These are phyloP conservation scores for Circinella minor DNA, from an alignment of 371 early-diverging fungal genomes.

Conservation along the genomic window DNA sequence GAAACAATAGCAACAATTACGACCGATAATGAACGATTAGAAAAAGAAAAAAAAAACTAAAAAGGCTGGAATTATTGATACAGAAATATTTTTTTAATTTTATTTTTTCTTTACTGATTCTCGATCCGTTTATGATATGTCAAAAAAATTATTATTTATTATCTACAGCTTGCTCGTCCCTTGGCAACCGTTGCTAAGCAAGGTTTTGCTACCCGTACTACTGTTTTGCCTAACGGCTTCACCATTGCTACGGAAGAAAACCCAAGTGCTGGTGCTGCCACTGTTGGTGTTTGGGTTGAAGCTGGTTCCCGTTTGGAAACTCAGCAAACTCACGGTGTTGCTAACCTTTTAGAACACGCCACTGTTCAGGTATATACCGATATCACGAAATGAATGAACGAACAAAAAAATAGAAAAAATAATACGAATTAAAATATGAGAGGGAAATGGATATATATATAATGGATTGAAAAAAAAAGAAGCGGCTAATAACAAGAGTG, in stretches of 20 bases:
- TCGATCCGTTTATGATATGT: not conserved
- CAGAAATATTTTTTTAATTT: not conserved
- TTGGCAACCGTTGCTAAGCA: slow-evolving; percentile 28
- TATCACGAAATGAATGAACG: not conserved
- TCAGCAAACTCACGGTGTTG: slow-evolving; percentile 86
- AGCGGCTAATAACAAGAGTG: not conserved
- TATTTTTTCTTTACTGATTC: not conserved
- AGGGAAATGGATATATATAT: not conserved
- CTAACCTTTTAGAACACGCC: slow-evolving; percentile 95
- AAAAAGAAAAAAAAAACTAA: too few species aligned
- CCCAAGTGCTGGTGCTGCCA: slow-evolving; percentile 86
- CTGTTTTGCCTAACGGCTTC: slow-evolving; percentile 86
- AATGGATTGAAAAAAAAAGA: not conserved
- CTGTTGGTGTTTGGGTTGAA: slow-evolving; percentile 96
- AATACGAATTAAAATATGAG: not conserved
- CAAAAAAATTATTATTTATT: not conserved
- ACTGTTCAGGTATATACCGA: slow-evolving; percentile 83
- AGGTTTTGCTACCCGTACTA: slow-evolving; percentile 69
- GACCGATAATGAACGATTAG: not conserved
- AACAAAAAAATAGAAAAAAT: not conserved
- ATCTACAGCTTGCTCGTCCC: slow-evolving; percentile 23
- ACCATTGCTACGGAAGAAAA: slow-evolving; percentile 91
- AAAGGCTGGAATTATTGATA: not conserved
- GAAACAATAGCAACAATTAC: not conserved
- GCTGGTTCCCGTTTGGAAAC: slow-evolving; percentile 91